These are phyloP conservation scores for Penicillium sp. DNA, from an alignment of 2,329 filamentous ascomycete genomes.

Conservation along the genomic window DNA sequence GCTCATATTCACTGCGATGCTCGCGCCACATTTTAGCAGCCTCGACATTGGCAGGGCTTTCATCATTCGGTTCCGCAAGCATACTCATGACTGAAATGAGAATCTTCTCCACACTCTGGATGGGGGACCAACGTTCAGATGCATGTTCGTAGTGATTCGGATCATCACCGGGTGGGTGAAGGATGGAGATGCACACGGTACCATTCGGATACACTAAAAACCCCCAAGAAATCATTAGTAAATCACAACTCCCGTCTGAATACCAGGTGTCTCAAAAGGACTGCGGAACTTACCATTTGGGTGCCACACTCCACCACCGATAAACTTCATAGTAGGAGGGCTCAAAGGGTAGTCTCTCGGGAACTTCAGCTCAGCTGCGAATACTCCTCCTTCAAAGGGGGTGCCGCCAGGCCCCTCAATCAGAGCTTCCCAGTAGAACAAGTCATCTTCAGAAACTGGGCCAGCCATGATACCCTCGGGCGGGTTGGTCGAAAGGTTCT, in stretches of 20 bases:
- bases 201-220: constrained; percentile 77
- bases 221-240: neutral
- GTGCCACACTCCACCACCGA: constrained; percentile 83
- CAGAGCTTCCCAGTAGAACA: constrained; percentile 92
- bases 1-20: constrained; percentile 73
- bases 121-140: constrained; percentile 90
- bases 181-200: constrained; percentile 95
- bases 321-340: constrained; percentile 92
- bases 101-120: constrained; percentile 97
- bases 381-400: constrained; percentile 91
- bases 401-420: constrained; percentile 95
- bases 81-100: constrained; percentile 96
- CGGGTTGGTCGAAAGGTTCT: constrained; percentile 83
- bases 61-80: constrained; percentile 94
- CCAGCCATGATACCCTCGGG: constrained; percentile 97
- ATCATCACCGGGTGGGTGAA: constrained; percentile 92
- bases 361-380: constrained; percentile 90
- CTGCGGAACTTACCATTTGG: constrained; percentile 64
- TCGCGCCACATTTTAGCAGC: constrained; percentile 96
- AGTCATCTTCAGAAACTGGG: constrained; percentile 86
- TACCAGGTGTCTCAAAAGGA: neutral
- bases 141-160: constrained; percentile 98
- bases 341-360: constrained; percentile 95
- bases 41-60: constrained; percentile 93
- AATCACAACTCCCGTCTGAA: neutral